Percentiles rank a stretch among this genome's conserved stretches.
phyloP scores from a whole-genome alignment of 2,329 filamentous ascomycete species.

The Shiraia sp. region DNA sequence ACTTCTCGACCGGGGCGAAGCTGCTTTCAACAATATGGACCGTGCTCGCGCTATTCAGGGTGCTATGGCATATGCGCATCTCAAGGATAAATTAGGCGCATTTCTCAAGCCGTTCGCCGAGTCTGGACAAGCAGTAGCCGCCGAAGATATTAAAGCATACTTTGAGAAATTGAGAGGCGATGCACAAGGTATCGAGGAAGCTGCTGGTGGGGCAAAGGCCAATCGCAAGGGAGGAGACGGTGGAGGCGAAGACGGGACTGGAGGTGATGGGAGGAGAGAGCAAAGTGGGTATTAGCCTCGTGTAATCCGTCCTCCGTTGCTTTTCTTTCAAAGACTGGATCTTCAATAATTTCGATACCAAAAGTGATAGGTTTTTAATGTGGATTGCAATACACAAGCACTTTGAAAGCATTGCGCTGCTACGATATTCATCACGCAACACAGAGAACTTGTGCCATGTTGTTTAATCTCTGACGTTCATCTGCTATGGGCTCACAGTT shows the following conservation, averaged over 20 bases:
- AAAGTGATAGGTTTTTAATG: too few species aligned
- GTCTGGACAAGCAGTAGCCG: conserved; percentile 82
- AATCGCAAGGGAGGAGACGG: conserved; percentile 35
- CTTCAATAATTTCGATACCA: not conserved
- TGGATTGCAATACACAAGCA: too few species aligned
- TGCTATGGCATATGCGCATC: conserved; percentile 96
- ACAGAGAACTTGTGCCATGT: too few species aligned
- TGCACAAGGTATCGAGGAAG: conserved; percentile 65
- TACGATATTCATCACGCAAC: too few species aligned
- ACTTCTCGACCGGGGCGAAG: conserved; percentile 88
- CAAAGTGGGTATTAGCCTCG: conserved; percentile 44
- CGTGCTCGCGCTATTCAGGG: conserved; percentile 90
- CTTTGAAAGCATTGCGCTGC: too few species aligned
- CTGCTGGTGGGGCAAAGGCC: conserved; percentile 34
- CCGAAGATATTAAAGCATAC: conserved; percentile 94
- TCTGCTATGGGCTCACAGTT: too few species aligned
- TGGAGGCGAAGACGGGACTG: conserved; percentile 31
- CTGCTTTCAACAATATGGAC: conserved; percentile 87
- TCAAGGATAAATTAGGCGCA: conserved; percentile 93
- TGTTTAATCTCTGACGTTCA: too few species aligned
- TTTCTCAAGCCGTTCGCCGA: conserved; percentile 95
- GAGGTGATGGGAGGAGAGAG: conserved; percentile 38
- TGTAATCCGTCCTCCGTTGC: not conserved
- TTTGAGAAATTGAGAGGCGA: conserved; percentile 95
- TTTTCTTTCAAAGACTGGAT: not conserved